Evolutionary conservation across 345 rosid species (phyloP).

Genomic region (Citrus australasica): DNA sequence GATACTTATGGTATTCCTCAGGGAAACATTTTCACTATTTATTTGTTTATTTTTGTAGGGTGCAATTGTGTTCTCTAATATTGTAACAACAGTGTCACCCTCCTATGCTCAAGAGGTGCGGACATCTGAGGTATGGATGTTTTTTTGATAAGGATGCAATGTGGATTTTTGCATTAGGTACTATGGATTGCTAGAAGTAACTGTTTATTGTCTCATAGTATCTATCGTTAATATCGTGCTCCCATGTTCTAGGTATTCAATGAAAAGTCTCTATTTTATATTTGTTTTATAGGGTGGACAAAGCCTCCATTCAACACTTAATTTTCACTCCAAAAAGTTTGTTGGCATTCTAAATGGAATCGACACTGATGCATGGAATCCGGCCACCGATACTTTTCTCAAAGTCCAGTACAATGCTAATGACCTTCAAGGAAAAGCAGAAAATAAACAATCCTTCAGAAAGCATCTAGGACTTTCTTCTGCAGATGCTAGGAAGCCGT

Average conservation of each 20-base stretch:
- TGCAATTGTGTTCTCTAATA: slow-evolving; percentile 90
- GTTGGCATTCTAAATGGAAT: slow-evolving; percentile 90
- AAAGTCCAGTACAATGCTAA: slow-evolving; percentile 73
- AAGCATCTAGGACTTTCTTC: slow-evolving; percentile 79
- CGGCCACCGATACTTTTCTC: slow-evolving; percentile 74
- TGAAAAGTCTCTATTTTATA: not conserved
- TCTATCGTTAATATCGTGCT: not conserved
- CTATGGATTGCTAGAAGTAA: not conserved
- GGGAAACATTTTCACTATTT: slow-evolving; percentile 2
- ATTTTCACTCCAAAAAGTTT: slow-evolving; percentile 79
- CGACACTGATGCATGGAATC: slow-evolving; percentile 94
- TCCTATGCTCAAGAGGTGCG: slow-evolving; percentile 94
- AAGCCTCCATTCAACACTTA: slow-evolving; percentile 87
- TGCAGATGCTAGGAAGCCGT: slow-evolving; percentile 56
- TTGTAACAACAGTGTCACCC: slow-evolving; percentile 97
- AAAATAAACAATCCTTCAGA: slow-evolving; percentile 65
- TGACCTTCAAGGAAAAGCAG: slow-evolving; percentile 86
- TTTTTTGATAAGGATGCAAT: not conserved
- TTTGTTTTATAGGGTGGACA: slow-evolving; percentile 65
- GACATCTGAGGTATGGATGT: slow-evolving; percentile 71
- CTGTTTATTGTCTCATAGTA: not conserved
- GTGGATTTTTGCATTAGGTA: not conserved
- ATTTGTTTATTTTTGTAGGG: slow-evolving; percentile 51
- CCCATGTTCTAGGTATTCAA: not conserved
- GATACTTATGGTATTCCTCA: not conserved